A percentile compares a stretch with the other conserved stretches of the same genome.
Conservation (phyloP, 140 eudicot species). For the Anethum foeniculum region DNA sequence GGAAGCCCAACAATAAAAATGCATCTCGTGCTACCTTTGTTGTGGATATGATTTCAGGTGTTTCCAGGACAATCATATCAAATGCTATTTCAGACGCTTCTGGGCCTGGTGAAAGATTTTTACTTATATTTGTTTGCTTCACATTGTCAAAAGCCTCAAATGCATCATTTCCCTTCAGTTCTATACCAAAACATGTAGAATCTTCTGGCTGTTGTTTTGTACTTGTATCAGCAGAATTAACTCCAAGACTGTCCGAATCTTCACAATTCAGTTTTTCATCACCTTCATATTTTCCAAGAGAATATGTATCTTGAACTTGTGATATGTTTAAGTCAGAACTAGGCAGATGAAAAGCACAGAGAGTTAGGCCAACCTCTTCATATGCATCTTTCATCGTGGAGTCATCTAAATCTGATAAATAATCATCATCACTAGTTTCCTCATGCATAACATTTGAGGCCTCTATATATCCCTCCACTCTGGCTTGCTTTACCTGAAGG, state of each 20-base stretch:
- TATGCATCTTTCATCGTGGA: conserved; percentile 59
- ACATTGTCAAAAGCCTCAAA: conserved; percentile 19
- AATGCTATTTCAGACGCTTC: conserved; percentile 19
- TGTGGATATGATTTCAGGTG: conserved; percentile 18
- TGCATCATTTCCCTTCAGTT: conserved; percentile 5
- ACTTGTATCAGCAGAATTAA: conserved; percentile 13
- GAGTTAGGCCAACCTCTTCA: conserved; percentile 65
- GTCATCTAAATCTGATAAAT: conserved; percentile 64
- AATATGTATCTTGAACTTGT: conserved; percentile 51
- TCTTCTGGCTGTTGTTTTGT: conserved; percentile 14
- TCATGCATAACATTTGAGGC: conserved; percentile 14
- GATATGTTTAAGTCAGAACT: conserved; percentile 30
- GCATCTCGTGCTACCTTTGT: conserved; percentile 25
- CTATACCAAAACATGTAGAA: conserved; percentile 2
- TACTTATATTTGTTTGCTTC: conserved; percentile 6
- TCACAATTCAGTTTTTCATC: conserved; percentile 22
- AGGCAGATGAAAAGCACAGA: conserved; percentile 16
- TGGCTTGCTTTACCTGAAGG: conserved; percentile 68
- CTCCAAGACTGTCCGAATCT: conserved; percentile 17
- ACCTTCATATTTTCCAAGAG: conserved; percentile 21
- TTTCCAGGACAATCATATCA: conserved; percentile 18
- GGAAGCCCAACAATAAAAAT: neutral
- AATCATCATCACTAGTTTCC: conserved; percentile 29
- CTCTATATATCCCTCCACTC: conserved; percentile 36
- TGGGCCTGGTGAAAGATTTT: conserved; percentile 10